A percentile compares a stretch with the other conserved stretches of the same genome.
Evolutionary conservation across 176 grass and related monocot species (phyloP).

Genomic region (Ananas comosus): DNA sequence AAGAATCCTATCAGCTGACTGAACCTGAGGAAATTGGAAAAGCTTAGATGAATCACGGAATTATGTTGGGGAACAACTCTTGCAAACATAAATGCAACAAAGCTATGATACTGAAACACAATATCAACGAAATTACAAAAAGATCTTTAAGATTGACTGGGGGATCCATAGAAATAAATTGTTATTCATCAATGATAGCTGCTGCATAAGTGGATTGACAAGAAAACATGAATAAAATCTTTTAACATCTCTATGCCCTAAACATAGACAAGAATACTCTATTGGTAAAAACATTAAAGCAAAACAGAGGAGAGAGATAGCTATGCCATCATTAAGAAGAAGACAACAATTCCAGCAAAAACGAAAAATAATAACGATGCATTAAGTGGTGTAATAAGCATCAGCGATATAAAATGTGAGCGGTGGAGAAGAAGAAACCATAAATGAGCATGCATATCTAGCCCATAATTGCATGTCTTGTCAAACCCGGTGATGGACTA

Average conservation of each 20-base stretch:
- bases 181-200: too few species aligned
- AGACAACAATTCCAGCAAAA: neutral
- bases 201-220: too few species aligned
- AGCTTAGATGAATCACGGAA: neutral
- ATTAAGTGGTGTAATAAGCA: neutral
- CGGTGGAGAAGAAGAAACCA: neutral
- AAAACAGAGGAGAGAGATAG: neutral
- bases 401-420: neutral
- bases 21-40: constrained; percentile 45
- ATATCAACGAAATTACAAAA: too few species aligned
- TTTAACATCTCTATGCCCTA: too few species aligned
- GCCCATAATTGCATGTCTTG: neutral
- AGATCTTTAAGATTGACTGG: too few species aligned
- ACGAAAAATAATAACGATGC: neutral
- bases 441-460: neutral
- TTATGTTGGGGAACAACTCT: neutral
- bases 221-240: too few species aligned
- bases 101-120: neutral
- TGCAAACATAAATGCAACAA: neutral
- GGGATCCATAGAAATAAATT: too few species aligned
- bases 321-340: neutral
- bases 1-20: constrained; percentile 95
- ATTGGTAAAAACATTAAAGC: neutral
- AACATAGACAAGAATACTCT: too few species aligned
- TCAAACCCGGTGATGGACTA: neutral